Percentiles rank a stretch among this genome's conserved stretches.
Evolutionary conservation across 768 basidiomycete genomes (phyloP).

Genomic region (Leccinum barrowsii): DNA sequence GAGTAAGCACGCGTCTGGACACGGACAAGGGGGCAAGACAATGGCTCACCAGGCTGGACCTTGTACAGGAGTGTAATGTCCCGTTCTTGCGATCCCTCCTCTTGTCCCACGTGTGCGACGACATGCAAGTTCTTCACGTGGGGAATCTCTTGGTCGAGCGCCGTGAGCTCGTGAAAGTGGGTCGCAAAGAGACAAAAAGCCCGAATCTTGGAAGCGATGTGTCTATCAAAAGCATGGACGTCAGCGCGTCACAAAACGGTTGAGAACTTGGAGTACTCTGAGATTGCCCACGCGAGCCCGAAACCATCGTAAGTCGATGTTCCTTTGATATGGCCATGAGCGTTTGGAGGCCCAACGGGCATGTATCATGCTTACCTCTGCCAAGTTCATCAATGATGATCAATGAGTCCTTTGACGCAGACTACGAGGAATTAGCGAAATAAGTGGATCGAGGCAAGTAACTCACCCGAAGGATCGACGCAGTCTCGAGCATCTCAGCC

Average conservation of each 20-base stretch:
- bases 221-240: constrained; percentile 43
- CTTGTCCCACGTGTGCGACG: constrained; percentile 79
- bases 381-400: constrained; percentile 98
- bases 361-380: constrained; percentile 48
- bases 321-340: constrained; percentile 41
- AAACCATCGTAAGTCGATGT: constrained; percentile 98
- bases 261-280: constrained; percentile 61
- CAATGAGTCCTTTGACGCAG: constrained; percentile 87
- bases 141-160: constrained; percentile 77
- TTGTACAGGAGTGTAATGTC: constrained; percentile 83
- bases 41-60: constrained; percentile 65
- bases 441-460: neutral
- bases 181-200: constrained; percentile 97
- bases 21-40: neutral
- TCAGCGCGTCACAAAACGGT: neutral
- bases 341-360: neutral
- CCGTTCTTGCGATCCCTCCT: constrained; percentile 45
- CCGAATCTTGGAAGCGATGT: constrained; percentile 89
- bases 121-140: constrained; percentile 96
- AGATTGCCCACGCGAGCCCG: constrained; percentile 97
- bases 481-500: constrained; percentile 99
- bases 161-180: constrained; percentile 96
- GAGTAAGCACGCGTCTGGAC: neutral
- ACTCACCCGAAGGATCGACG: constrained; percentile 83
- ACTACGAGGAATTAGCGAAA: constrained; percentile 41